Evolutionary conservation across 352 stramenopile genomes (phyloP), one percentile per base, ranked within the genome.

Genomic region (Globisporangium spinosum): DNA sequence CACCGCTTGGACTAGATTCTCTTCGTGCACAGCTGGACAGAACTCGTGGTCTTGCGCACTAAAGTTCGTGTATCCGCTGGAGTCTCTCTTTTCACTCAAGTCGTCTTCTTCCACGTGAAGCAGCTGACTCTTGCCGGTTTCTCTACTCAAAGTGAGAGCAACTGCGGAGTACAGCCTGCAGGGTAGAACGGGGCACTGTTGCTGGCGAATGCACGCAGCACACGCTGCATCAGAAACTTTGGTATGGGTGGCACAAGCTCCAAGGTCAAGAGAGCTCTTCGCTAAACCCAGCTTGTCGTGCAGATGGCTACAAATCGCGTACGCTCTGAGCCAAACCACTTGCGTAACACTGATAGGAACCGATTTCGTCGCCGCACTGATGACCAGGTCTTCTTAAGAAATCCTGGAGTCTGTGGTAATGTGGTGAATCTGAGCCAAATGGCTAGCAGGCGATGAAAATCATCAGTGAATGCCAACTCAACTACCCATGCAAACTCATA

Each of bases 251-350:
- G 45, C 9, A 53, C 78, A 83, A 0, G 55, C 8, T 22, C 57
- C 62, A 7, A 75, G 35, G 43, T 56, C 23, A 34, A 56, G n/a
- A 32, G 23, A 66, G 20, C n/a, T 38, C 17, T 43, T 59, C n/a
- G 61, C 2, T 0, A 82, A 49, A 0, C 64, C 76, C 0, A 88
- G 70, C 27, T 74, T 80, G 13, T 74, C 70, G 29, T 82, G 65
- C 6, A 90, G 63, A 0, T 74, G 72, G 3, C 69, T 71, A 25
- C 78, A 87, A 2, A 81, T 56, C 12, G 62, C 51, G 51, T 76
- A 85, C 7, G 79, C 12, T 6, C 80, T 80, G 1, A 90, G 71
- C 80, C 80, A 90, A 43, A 90, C 57, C 22, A 69, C 34, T 12
- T 67, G 68, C 3, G 51, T 9, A 6, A 25, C 15, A 22, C 10